phyloP scores from a whole-genome alignment of 2,329 filamentous ascomycete species.

The Fusarium nematophilum region DNA sequence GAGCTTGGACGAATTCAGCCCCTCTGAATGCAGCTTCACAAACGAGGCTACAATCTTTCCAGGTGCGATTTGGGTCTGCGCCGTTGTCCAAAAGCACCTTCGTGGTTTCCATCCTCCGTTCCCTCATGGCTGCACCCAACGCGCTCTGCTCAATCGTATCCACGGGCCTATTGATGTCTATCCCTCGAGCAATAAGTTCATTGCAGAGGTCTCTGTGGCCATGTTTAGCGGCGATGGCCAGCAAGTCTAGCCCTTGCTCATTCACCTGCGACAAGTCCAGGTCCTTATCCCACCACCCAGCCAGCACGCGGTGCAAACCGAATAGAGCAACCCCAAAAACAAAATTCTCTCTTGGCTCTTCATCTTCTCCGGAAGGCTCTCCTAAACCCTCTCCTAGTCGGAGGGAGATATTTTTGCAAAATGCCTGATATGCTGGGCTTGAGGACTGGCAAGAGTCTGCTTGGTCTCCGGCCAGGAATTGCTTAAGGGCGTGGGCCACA shows the following conservation, averaged over 20 bases:
- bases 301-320: background rate
- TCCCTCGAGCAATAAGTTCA: background rate
- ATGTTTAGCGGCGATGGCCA: background rate
- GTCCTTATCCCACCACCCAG: slow-evolving; percentile 7
- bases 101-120: background rate
- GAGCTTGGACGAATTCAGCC: background rate
- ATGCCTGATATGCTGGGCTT: no score
- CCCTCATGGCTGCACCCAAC: background rate
- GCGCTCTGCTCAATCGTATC: background rate
- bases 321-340: background rate
- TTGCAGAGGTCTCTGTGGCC: background rate
- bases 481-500: no score
- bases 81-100: background rate
- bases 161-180: background rate
- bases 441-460: no score
- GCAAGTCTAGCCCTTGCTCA: background rate
- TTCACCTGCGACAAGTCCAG: background rate
- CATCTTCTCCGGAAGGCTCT: no score
- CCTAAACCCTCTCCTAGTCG: no score
- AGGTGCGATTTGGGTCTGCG: background rate
- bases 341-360: background rate
- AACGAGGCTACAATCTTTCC: background rate
- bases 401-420: no score
- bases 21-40: background rate
- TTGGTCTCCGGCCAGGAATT: no score